Base-by-base conservation (phyloP, 371 early-diverging fungal genomes). In the Saksenaea oblongispora region DNA sequence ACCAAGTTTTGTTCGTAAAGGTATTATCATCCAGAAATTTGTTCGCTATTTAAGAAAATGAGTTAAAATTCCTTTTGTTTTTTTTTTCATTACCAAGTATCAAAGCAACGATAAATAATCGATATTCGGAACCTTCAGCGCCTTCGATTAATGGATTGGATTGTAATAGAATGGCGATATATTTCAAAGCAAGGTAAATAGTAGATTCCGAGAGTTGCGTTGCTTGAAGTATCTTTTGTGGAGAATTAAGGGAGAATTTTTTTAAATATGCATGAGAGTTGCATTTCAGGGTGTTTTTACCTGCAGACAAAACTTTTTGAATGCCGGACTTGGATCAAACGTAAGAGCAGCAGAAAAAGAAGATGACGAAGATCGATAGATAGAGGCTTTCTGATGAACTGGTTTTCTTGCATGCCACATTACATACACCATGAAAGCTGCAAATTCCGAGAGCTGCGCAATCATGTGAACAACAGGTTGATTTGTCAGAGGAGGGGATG, bases 91-190 rank as follows among this genome's bases (percentile, higher is more conserved):
- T 75, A 75, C 75, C 75, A 27, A 82, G 67, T 89, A 93, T 91
- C 37, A 93, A 71, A 10, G 93, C 89, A 24, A 92, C 92, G 11
- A 89, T 88, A 65, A 92, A 90, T 51, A 92, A 67, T 14, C 90
- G 84, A 67, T 88, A 92, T 70, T 93, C 93, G 17, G 90, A 89
- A 8, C 92, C 93, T 47, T 76, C 86, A 5, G 81, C 85, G 54
- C 87, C 87, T 74, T 86, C 83, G 55, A 86, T 85, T 0, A 73
- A 66, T 0, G 87, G 87, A 59, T 85, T 84, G 36, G 82, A 76
- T 61, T 83, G 81, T 36, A 86, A 61, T 26, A 88, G 74, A 61
- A 79, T 80, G 57, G 84, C 80, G 59, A 87, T 84, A 58, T 87
- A 88, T 60, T 85, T 80, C 54, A 88, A 51, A 1, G 86, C 80